A percentile compares a stretch with the other conserved stretches of the same genome.
Conservation (phyloP, 768 basidiomycete species). For the Agrocybe pediades region DNA sequence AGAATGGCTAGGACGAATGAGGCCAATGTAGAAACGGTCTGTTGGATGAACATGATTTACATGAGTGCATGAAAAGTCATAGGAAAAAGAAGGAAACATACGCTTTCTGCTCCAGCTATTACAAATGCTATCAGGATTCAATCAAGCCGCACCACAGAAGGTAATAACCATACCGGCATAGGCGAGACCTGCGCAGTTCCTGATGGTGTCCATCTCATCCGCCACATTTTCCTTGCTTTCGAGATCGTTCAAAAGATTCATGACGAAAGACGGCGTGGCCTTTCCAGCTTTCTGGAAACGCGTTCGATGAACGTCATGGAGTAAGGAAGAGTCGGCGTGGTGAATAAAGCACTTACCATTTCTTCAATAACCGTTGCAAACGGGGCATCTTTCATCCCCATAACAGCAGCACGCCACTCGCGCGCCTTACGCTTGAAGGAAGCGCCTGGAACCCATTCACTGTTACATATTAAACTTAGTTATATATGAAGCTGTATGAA, state of each 20-base stretch:
- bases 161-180: conserved; percentile 22
- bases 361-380: conserved; percentile 37
- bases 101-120: conserved; percentile 24
- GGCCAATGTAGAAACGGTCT: conserved; percentile 23
- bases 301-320: background rate
- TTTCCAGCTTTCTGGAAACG: conserved; percentile 31
- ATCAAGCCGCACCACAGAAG: background rate
- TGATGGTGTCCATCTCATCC: conserved; percentile 21
- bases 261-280: conserved; percentile 32
- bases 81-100: conserved; percentile 7
- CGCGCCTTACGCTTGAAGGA: conserved; percentile 51
- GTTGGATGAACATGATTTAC: background rate
- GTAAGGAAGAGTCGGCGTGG: background rate
- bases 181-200: conserved; percentile 20
- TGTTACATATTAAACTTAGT: conserved; percentile 10
- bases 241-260: conserved; percentile 18
- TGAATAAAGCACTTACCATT: conserved; percentile 30
- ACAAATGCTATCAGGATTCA: too few relatives aligned
- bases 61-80: background rate
- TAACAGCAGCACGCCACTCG: conserved; percentile 48
- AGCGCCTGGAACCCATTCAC: conserved; percentile 53
- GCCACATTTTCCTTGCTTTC: conserved; percentile 8
- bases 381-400: conserved; percentile 49
- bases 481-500: background rate
- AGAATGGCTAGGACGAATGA: conserved; percentile 25